Percentiles rank a stretch among this genome's conserved stretches.
These are phyloP conservation scores for Lodderomyces metapsilosis DNA, from an alignment of 1,139 yeast genomes.

Conservation along the genomic window DNA sequence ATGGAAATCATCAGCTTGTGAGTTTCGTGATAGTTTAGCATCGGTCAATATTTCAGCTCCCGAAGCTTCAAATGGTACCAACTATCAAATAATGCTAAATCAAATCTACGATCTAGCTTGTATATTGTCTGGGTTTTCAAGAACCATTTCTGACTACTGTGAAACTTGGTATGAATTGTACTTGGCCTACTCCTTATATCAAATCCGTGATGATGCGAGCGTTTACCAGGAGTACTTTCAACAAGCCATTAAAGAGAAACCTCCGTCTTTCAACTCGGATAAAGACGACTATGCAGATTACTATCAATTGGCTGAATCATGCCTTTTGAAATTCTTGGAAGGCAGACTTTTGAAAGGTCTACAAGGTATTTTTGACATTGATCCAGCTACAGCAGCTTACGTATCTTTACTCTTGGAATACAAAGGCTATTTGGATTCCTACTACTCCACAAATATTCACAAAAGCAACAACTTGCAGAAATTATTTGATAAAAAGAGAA, in stretches of 20 bases:
- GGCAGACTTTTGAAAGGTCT: slow-evolving; percentile 60
- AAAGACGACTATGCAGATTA: slow-evolving; percentile 18
- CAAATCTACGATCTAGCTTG: slow-evolving; percentile 45
- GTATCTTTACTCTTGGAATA: slow-evolving; percentile 64
- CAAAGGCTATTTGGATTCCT: slow-evolving; percentile 56
- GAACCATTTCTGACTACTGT: slow-evolving; percentile 47
- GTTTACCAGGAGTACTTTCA: slow-evolving; percentile 35
- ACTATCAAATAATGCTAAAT: slow-evolving; percentile 27
- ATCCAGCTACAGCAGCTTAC: slow-evolving; percentile 67
- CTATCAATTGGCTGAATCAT: slow-evolving; percentile 49
- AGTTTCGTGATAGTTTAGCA: slow-evolving; percentile 43
- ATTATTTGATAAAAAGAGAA: slow-evolving; percentile 33
- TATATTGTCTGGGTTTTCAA: slow-evolving; percentile 54
- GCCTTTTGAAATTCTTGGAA: slow-evolving; percentile 58
- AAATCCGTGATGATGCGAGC: slow-evolving; percentile 46
- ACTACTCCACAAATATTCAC: slow-evolving; percentile 24
- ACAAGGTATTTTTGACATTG: slow-evolving; percentile 59
- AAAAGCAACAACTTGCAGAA: slow-evolving; percentile 14
- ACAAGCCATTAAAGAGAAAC: slow-evolving; percentile 33
- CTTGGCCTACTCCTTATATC: slow-evolving; percentile 59
- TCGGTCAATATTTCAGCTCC: slow-evolving; percentile 9
- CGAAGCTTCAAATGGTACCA: slow-evolving; percentile 3
- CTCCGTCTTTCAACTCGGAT: slow-evolving; percentile 19
- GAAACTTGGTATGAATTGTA: slow-evolving; percentile 72
- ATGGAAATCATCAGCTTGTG: slow-evolving; percentile 54